These are phyloP conservation scores for Tilletiaria anomala DNA, from an alignment of 1,284 basidiomycete species.

Conservation along the genomic window DNA sequence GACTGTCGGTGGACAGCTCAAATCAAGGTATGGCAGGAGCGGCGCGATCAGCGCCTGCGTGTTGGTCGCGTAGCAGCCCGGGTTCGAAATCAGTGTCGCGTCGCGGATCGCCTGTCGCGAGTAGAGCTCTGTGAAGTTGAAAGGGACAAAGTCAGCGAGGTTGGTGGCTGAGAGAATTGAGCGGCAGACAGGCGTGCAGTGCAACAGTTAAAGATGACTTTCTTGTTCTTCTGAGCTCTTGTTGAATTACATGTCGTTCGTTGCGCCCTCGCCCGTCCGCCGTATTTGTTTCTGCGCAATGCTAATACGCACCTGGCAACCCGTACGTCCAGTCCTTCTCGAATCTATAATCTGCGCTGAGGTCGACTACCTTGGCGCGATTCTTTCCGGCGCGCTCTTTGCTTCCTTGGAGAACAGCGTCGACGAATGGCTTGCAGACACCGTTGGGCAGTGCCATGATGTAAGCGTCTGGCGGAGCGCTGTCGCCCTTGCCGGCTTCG, in stretches of 20 bases:
- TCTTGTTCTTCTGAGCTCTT: neutral
- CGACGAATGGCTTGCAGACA: constrained; percentile 90
- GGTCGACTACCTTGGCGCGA: constrained; percentile 56
- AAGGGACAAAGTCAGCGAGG: neutral
- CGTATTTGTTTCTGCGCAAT: too few species aligned
- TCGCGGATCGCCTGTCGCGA: constrained; percentile 55
- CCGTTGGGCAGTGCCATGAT: constrained; percentile 96
- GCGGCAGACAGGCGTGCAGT: neutral
- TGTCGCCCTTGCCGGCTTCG: constrained; percentile 27
- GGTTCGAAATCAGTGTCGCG: constrained; percentile 81
- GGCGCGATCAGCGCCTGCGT: constrained; percentile 82
- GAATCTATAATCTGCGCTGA: constrained; percentile 90
- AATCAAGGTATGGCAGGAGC: constrained; percentile 58
- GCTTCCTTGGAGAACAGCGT: constrained; percentile 66
- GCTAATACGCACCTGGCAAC: constrained; percentile 90
- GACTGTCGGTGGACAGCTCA: constrained; percentile 60
- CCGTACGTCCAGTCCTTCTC: constrained; percentile 92
- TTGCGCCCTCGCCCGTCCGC: neutral
- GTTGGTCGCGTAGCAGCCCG: constrained; percentile 92
- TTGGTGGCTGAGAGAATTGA: neutral
- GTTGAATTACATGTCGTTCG: neutral
- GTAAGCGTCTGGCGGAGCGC: constrained; percentile 37
- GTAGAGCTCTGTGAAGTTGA: constrained; percentile 61
- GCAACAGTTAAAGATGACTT: constrained; percentile 3
- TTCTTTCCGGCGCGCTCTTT: constrained; percentile 43